A percentile compares a stretch with the other conserved stretches of the same genome.
Evolutionary conservation across 176 grass and related monocot genomes (phyloP).

Genomic region (Ampelocalamus luodianensis): DNA sequence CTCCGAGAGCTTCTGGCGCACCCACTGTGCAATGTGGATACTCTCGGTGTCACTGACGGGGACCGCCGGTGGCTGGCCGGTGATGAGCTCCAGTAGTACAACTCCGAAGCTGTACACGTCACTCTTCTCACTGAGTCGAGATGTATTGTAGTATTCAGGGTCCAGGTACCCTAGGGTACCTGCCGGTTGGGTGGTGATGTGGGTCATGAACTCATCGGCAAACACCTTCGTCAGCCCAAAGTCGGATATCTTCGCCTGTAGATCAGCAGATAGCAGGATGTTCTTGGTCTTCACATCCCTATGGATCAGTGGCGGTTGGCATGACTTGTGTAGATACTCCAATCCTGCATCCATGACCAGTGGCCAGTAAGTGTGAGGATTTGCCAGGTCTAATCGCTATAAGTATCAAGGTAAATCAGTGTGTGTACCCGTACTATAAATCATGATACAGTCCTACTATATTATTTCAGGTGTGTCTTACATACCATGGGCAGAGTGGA

Average conservation of each 20-base stretch:
- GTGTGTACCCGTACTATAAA: too few relatives aligned
- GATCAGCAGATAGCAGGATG: constrained; percentile 45
- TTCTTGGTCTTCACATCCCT: constrained; percentile 65
- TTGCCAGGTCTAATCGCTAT: too few relatives aligned
- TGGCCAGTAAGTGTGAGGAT: too few relatives aligned
- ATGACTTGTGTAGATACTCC: constrained; percentile 64
- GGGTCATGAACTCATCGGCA: constrained; percentile 12
- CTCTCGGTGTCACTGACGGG: constrained; percentile 19
- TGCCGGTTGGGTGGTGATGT: constrained; percentile 47
- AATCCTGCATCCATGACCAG: constrained; percentile 1
- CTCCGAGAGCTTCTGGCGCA: constrained; percentile 46
- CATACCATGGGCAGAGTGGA: constrained; percentile 45
- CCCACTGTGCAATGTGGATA: constrained; percentile 47
- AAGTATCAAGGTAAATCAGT: too few relatives aligned
- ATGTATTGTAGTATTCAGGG: constrained; percentile 63
- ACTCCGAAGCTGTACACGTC: constrained; percentile 88
- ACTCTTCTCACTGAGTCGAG: constrained; percentile 56
- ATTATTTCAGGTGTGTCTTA: too few relatives aligned
- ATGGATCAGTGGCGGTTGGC: constrained; percentile 55
- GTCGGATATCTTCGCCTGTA: constrained; percentile 60
- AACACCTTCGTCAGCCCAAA: constrained; percentile 58
- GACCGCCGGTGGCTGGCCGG: constrained; percentile 16
- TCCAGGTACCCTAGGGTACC: constrained; percentile 61
- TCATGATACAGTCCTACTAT: too few relatives aligned
- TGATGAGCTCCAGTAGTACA: constrained; percentile 68